Evolutionary conservation across 192 early-diverging fungal species (phyloP).

Genomic region (Kickxella alabastrina): DNA sequence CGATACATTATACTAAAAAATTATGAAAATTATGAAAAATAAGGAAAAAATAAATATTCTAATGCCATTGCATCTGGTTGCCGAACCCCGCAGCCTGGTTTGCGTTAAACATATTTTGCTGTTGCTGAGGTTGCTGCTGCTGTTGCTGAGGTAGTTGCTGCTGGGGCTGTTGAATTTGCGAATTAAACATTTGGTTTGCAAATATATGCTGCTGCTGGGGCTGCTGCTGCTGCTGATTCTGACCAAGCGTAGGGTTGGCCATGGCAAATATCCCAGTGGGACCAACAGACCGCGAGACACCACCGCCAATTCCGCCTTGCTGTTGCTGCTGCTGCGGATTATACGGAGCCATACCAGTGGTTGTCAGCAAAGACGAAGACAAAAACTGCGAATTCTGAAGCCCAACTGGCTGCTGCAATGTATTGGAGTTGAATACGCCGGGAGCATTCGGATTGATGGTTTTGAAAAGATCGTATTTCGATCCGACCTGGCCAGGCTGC

Average conservation of each 20-base stretch:
- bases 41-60: neutral
- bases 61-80: constrained; percentile 31
- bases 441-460: constrained; percentile 39
- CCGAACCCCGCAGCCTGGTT: constrained; percentile 21
- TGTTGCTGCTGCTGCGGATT: too few species aligned
- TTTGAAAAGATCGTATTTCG: constrained; percentile 46
- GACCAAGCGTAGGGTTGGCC: constrained; percentile 29
- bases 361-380: constrained; percentile 5
- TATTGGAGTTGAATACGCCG: constrained; percentile 19
- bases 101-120: constrained; percentile 19
- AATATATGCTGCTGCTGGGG: constrained; percentile 25
- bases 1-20: neutral
- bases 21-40: neutral
- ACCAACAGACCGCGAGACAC: constrained; percentile 8
- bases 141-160: constrained; percentile 6
- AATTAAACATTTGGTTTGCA: constrained; percentile 16
- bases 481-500: constrained; percentile 6
- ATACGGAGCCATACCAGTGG: constrained; percentile 6
- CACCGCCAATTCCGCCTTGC: neutral
- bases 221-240: constrained; percentile 15
- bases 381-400: constrained; percentile 8
- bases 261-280: constrained; percentile 41
- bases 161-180: constrained; percentile 2
- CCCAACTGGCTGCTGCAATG: constrained; percentile 7
- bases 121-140: constrained; percentile 17